Base-by-base conservation (phyloP, 257 asterid species). In the Solanum ossicruentum region DNA sequence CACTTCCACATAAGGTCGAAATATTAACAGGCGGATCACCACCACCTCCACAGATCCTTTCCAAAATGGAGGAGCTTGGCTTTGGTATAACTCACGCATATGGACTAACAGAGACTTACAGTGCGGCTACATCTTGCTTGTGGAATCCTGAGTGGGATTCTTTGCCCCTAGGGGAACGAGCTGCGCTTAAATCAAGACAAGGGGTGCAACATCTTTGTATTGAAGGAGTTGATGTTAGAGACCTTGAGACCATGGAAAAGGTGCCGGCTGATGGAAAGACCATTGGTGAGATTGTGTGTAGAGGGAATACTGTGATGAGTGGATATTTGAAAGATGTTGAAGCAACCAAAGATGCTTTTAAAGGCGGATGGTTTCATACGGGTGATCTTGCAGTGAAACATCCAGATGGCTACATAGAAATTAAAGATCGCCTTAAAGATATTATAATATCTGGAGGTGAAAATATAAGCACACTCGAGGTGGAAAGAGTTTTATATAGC, bases 121-220 rank as follows among this genome's bases (percentile, higher is more conserved):
- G 88, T 70, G 84, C 85, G 2, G 89, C 83, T 36, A 89, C 86
- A 28, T 71, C 49, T 73, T 89, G 89, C 60, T 1, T 85, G 26
- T 83, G 91, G 89, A 89, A 45, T 82, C 84, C 84, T 1, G 91
- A 89, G 79, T 89, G 91, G 91, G 88, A 89, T 83, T 85, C 77
- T 16, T 72, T 85, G 61, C 85, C 85, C 58, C 73, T 58, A 1
- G 87, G 26, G 15, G 86, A 89, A 73, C 75, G 26, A 82, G 54
- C 75, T 0, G 63, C 83, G 84, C 58, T 72, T 58, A 87, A 89
- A 85, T 66, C 89, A 41, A 72, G 88, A 39, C 91, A 89, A 23
- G 39, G 89, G 3, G 89, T 89, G 16, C 88, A 89, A 36, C 67
- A 85, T 79, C 51, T 88, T 18, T 71, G 85, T 83, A 9, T 88